These are phyloP conservation scores for Platanthera guangdongensis DNA, from an alignment of 106 monocot species.

Conservation along the genomic window DNA sequence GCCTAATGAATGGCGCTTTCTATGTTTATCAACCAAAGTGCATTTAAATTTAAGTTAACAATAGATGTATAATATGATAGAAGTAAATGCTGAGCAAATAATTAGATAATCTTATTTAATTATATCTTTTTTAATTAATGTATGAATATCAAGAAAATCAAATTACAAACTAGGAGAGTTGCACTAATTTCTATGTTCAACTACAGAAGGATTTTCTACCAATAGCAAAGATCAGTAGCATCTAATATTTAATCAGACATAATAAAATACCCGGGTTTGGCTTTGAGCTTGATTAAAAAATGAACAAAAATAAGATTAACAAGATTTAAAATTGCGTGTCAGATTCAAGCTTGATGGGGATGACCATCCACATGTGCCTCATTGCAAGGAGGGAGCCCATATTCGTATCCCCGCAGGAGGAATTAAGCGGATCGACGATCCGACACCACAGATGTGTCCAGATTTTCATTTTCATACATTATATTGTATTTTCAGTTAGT, in stretches of 20 bases:
- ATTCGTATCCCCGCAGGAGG: too few relatives aligned
- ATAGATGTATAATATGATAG: background rate
- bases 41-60: background rate
- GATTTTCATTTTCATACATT: too few relatives aligned
- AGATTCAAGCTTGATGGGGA: background rate
- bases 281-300: background rate
- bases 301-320: background rate
- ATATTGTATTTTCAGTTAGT: too few relatives aligned
- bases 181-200: background rate
- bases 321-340: background rate
- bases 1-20: background rate
- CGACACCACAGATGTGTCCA: too few relatives aligned
- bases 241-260: background rate
- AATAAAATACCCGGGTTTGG: background rate
- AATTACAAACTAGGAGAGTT: background rate
- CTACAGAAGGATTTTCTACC: background rate
- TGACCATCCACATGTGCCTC: too few relatives aligned
- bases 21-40: background rate
- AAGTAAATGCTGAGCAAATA: background rate
- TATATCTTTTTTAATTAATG: background rate
- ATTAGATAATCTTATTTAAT: background rate
- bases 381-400: too few relatives aligned
- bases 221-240: background rate
- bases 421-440: too few relatives aligned
- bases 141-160: background rate